Evolutionary conservation across 179 eudicot genomes (phyloP), one percentile per base, ranked within the genome.

Genomic region (Spergularia azorica): DNA sequence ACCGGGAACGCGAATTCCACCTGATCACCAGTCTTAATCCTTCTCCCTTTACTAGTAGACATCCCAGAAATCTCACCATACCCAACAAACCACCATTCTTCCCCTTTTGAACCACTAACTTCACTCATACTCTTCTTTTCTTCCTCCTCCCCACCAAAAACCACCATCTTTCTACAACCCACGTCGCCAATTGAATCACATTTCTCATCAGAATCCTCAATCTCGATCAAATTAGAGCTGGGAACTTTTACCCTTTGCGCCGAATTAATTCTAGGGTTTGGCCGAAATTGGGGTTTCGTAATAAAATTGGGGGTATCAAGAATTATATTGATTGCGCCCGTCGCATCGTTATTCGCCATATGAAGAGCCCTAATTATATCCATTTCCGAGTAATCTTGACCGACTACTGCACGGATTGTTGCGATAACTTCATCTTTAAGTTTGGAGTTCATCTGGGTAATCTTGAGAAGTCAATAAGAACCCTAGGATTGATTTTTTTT

Each of bases 341-440:
- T 90, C 21, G 86, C 86, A 12, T 95, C 94, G 68, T 93, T 85
- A 14, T 93, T 93, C 16, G 98, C 89, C 98, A 95, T 80, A 81
- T 95, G 98, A 73, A 95, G 95, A 17, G 98, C 93, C 82, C 98
- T 87, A 63, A 93, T 89, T 38, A 95, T 82, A 81, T 93, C 97
- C 97, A 95, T 95, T 63, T 93, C 89, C 50, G 97, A 79, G 82
- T 83, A 89, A 13, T 89, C 93, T n/a, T 62, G 60, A 52, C 98
- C 98, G 20, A 95, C 88, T 63, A 95, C 82, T 32, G 96, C 84
- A 9, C 91, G 87, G 52, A 94, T 84, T 14, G 93, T 92, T 12
- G 89, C 69, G 9, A 92, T 64, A 2, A 83, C 83, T 62, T 87
- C 95, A 12, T 89, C 95, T 9, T 85, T 82, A 57, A 81, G 85